Base-by-base conservation (phyloP, 2,329 filamentous ascomycete genomes). In the Fusarium musae region DNA sequence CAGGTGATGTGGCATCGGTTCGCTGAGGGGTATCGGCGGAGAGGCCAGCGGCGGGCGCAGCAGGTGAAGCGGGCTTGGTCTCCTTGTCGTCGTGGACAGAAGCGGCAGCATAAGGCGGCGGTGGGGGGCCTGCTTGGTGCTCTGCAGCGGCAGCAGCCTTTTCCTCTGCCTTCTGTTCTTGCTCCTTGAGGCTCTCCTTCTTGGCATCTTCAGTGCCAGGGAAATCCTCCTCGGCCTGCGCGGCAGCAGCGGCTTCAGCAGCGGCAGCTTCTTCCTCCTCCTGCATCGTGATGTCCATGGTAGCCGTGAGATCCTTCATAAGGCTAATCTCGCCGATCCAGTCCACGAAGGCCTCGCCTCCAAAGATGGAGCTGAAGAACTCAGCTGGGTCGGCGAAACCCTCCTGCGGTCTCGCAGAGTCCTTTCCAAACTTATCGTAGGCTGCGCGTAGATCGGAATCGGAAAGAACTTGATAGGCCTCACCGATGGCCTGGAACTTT, bases 361-460 rank as follows among this genome's bases (percentile, higher is more conserved):
- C 96, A 80, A 99, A 99, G 77, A 99, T 99, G 87, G 95, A 97
- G 79, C 93, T 93, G 85, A 99, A 99, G 88, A 99, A 99, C 84
- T 99, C 96, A 73, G 95, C 89, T 3, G 96, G 96, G 82, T 99
- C 96, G 86, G 93, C 93, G 82, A 99, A 99, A 71, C 96, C 96
- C 78, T 94, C 93, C 78, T 92, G 91, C 1, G 96, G 96, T 80
- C 96, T 93, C 10, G 96, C 95, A 76, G 94, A 91, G 79, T 99
- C 96, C 84, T 98, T 98, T 82, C 96, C 96, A 87, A 92, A 96
- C 84, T 97, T 97, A 84, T 99, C 96, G 86, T 99, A 99, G 79
- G 94, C 92, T 79, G 93, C 93, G 78, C 96, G 92, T 72, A 98
- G 88, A 67, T 97, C 93, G 75, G 91, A 87, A 81, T 98, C 93